Evolutionary conservation across 2,329 filamentous ascomycete genomes (phyloP).

Genomic region (Ophiostoma sp.): DNA sequence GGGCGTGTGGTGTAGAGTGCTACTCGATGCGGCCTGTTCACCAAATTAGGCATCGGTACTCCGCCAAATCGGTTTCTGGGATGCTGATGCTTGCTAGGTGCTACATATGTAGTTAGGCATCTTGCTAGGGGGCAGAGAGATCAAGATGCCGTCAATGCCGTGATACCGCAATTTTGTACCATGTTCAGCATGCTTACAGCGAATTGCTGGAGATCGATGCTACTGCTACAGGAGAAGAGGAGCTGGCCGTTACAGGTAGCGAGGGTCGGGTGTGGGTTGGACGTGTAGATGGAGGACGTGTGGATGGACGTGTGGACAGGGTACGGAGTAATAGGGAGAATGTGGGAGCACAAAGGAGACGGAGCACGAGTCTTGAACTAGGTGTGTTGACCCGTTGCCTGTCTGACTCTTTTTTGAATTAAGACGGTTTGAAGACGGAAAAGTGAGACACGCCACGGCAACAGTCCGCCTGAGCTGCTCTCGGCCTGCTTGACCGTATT

Average conservation of each 20-base stretch:
- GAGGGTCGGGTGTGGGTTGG: no score
- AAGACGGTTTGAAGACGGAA: neutral
- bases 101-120: neutral
- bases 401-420: neutral
- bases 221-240: constrained; percentile 1
- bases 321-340: neutral
- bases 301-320: neutral
- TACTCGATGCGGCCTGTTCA: constrained; percentile 1
- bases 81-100: neutral
- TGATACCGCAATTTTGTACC: neutral
- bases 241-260: neutral
- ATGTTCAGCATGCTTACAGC: neutral
- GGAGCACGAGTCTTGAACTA: neutral
- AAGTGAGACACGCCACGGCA: constrained; percentile 4
- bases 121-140: neutral
- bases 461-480: neutral
- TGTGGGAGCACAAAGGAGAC: neutral
- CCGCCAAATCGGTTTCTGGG: neutral
- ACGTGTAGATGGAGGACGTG: no score
- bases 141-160: neutral
- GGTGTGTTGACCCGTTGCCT: neutral
- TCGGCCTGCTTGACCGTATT: no score
- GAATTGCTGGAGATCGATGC: constrained; percentile 3
- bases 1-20: constrained; percentile 4
- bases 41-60: neutral